Percentiles rank a stretch among this genome's conserved stretches.
Evolutionary conservation across 164 flowering plant genomes (phyloP).

Genomic region (Cinnamomum micranthum): DNA sequence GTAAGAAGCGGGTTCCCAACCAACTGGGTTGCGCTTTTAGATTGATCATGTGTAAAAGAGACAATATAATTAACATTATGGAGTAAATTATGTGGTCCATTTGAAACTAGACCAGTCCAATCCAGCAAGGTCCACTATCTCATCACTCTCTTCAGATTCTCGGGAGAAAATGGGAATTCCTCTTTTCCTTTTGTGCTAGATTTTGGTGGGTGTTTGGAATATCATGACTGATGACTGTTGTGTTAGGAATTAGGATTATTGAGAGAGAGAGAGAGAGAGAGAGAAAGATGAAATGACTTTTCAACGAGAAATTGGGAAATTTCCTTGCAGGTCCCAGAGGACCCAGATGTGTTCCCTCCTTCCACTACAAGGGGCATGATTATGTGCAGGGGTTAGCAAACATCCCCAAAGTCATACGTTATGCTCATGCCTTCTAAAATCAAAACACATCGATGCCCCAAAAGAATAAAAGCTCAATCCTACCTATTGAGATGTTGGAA

Average conservation of each 20-base stretch:
- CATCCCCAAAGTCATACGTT: constrained; percentile 1
- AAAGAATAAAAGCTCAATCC: background rate
- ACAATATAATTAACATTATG: background rate
- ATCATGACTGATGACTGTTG: background rate
- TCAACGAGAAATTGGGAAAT: background rate
- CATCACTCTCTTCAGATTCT: background rate
- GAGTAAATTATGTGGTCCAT: too few relatives aligned
- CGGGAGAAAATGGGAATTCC: background rate
- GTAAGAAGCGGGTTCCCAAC: too few relatives aligned
- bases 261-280: background rate
- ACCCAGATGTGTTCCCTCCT: constrained; percentile 5
- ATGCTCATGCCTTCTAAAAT: background rate
- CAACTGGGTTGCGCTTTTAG: too few relatives aligned
- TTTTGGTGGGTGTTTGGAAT: background rate
- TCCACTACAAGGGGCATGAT: background rate
- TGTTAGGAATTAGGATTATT: background rate
- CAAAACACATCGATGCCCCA: constrained; percentile 1
- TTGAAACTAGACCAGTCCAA: too few relatives aligned
- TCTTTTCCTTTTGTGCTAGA: background rate
- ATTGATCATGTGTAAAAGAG: background rate
- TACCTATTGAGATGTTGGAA: background rate
- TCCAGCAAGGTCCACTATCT: too few relatives aligned
- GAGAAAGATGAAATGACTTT: background rate
- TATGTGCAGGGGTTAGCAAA: background rate
- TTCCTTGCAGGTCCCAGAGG: background rate